Evolutionary conservation across 176 grass and related monocot species (phyloP).

Genomic region (Raddia guianensis): DNA sequence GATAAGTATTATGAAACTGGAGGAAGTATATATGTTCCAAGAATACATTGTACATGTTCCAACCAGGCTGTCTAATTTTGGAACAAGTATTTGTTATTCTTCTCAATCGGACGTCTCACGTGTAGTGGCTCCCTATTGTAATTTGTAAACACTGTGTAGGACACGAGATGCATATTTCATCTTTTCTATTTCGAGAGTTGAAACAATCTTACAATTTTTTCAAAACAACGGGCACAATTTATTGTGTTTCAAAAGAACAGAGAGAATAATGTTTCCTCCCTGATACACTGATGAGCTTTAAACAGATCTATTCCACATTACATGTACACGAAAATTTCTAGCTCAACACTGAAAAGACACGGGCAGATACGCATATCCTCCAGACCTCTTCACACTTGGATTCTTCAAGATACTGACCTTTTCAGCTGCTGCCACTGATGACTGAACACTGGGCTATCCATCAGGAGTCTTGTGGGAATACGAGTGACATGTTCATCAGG

Average conservation of each 20-base stretch:
- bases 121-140: no score
- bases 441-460: not conserved
- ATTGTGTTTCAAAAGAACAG: conserved; percentile 5
- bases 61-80: no score
- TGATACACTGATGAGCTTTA: not conserved
- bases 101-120: no score
- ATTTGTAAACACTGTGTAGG: no score
- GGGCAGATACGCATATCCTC: conserved; percentile 10
- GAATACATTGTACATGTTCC: no score
- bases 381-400: not conserved
- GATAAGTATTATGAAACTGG: no score
- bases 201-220: conserved; percentile 8
- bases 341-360: conserved; percentile 17
- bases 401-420: not conserved
- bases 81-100: no score
- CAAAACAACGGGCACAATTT: not conserved
- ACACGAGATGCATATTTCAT: not conserved
- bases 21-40: no score
- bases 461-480: not conserved
- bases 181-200: not conserved
- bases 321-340: conserved; percentile 26
- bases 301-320: conserved; percentile 5
- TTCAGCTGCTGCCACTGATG: not conserved
- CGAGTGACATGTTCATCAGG: not conserved
- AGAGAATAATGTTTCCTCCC: conserved; percentile 18